These are phyloP conservation scores for Hyaloscypha variabilis DNA, from an alignment of 495 filamentous ascomycete species.

Conservation along the genomic window DNA sequence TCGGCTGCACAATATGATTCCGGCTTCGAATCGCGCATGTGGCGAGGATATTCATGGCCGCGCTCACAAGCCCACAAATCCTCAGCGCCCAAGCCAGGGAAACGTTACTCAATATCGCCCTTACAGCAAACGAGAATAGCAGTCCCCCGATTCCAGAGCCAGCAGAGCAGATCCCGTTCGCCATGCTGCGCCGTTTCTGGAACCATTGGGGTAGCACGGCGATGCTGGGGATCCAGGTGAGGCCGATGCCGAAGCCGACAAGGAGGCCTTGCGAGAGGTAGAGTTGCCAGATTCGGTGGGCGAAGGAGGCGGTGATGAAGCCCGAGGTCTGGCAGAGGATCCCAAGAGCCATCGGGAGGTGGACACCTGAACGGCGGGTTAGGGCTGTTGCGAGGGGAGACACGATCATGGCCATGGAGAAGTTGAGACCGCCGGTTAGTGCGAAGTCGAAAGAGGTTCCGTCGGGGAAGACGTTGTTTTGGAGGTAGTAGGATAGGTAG, in stretches of 20 bases:
- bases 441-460: constrained; percentile 65
- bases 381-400: constrained; percentile 67
- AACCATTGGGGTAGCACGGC: constrained; percentile 83
- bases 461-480: constrained; percentile 56
- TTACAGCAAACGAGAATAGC: constrained; percentile 57
- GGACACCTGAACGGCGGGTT: constrained; percentile 52
- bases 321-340: constrained; percentile 61
- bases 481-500: constrained; percentile 72
- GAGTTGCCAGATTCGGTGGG: constrained; percentile 69
- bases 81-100: constrained; percentile 69
- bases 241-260: constrained; percentile 76
- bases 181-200: constrained; percentile 64
- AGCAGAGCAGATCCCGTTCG: constrained; percentile 70
- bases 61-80: constrained; percentile 63
- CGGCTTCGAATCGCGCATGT: constrained; percentile 65
- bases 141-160: constrained; percentile 78
- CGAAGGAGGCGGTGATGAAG: constrained; percentile 69
- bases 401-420: constrained; percentile 58
- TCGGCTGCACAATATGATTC: constrained; percentile 66
- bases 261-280: constrained; percentile 77
- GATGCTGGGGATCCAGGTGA: constrained; percentile 72
- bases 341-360: constrained; percentile 60
- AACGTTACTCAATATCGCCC: constrained; percentile 62
- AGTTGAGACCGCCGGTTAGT: constrained; percentile 69
- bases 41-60: constrained; percentile 61